These are phyloP conservation scores for Penicillium subrubescens DNA, from an alignment of 495 filamentous ascomycete genomes.

Conservation along the genomic window DNA sequence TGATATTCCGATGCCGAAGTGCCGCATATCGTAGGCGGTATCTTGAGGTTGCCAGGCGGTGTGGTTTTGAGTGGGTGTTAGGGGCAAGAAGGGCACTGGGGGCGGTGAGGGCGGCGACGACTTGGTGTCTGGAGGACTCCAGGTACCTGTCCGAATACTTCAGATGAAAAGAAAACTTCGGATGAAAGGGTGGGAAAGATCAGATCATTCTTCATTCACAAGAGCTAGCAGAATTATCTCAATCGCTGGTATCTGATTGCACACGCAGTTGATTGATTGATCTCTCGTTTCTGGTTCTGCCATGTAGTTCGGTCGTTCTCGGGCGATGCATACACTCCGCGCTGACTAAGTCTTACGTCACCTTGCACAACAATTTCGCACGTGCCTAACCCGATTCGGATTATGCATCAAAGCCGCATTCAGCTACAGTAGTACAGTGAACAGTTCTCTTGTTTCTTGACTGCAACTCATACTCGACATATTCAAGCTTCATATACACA, in stretches of 20 bases:
- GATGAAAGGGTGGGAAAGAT: no score
- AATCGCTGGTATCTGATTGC: no score
- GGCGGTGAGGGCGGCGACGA: no score
- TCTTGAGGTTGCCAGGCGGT: background rate
- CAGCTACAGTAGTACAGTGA: background rate
- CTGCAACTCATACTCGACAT: background rate
- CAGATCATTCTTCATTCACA: background rate
- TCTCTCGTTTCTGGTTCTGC: background rate
- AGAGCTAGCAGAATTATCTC: background rate
- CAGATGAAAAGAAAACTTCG: no score
- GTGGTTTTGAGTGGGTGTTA: background rate
- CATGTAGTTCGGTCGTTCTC: no score
- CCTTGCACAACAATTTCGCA: background rate
- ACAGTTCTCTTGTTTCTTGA: no score
- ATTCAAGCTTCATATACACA: background rate
- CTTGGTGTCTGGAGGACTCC: no score
- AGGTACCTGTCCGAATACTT: no score
- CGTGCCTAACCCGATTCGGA: background rate
- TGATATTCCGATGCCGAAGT: conserved; percentile 11
- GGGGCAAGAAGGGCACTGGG: no score
- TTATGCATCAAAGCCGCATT: background rate
- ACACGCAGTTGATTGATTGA: background rate
- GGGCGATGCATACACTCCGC: background rate
- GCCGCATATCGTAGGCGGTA: conserved; percentile 16
- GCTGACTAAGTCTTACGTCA: conserved; percentile 1